phyloP scores from a whole-genome alignment of 1,284 basidiomycete genomes.

The Ustilago xerochloae region DNA sequence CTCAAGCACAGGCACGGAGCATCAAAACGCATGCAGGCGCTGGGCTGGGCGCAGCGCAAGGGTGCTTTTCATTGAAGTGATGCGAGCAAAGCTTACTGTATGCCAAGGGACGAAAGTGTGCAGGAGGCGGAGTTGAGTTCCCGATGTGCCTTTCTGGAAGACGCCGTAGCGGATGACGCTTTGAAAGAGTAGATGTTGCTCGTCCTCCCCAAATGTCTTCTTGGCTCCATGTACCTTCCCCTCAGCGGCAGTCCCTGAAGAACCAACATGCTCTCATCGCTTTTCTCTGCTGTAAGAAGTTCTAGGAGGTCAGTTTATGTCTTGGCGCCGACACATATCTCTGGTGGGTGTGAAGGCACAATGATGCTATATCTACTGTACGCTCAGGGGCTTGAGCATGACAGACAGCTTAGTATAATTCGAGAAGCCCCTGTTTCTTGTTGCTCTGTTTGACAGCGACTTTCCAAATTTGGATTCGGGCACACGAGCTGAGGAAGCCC shows the following conservation, averaged over 20 bases:
- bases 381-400: not conserved
- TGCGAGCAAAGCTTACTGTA: not conserved
- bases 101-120: not conserved
- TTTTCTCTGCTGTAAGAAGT: no score
- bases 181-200: constrained; percentile 1
- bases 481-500: no score
- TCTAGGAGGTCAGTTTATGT: not conserved
- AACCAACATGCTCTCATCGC: no score
- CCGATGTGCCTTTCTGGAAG: not conserved
- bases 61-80: not conserved
- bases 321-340: not conserved
- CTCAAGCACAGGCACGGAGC: not conserved
- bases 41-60: not conserved
- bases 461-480: no score
- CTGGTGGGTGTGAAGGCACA: not conserved
- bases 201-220: constrained; percentile 2
- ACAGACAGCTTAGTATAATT: not conserved
- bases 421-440: constrained; percentile 2
- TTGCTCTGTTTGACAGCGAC: constrained; percentile 1
- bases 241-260: not conserved
- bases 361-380: not conserved
- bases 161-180: not conserved
- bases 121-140: constrained; percentile 1
- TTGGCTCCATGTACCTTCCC: not conserved
- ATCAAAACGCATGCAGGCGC: not conserved